Conservation (phyloP, 2,329 filamentous ascomycete genomes). For the Pezizomycotina sp. region DNA sequence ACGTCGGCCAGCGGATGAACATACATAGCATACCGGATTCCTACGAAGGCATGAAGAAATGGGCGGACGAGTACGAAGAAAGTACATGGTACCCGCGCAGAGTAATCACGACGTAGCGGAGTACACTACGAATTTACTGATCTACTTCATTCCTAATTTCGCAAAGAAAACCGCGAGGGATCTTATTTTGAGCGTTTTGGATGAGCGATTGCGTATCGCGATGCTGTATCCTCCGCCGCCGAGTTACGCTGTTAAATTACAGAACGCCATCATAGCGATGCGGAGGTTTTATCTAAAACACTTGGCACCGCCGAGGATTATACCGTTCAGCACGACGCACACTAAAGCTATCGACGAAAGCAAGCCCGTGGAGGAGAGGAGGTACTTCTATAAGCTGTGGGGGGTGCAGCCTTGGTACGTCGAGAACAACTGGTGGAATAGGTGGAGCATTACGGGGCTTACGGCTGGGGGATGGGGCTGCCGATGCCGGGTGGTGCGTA, state of each 20-base stretch:
- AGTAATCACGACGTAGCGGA: slow-evolving; percentile 39
- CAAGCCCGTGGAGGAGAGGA: slow-evolving; percentile 27
- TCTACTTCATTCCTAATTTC: slow-evolving; percentile 38
- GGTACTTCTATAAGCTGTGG: slow-evolving; percentile 38
- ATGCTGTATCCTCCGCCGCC: slow-evolving; percentile 39
- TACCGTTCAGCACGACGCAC: slow-evolving; percentile 39
- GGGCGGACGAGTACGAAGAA: slow-evolving; percentile 43
- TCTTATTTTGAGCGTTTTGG: slow-evolving; percentile 44
- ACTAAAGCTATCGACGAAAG: slow-evolving; percentile 37
- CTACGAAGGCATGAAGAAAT: slow-evolving; percentile 38
- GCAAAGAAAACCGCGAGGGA: slow-evolving; percentile 35
- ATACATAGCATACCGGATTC: slow-evolving; percentile 37
- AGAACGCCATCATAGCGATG: slow-evolving; percentile 16
- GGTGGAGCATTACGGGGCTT: slow-evolving; percentile 44
- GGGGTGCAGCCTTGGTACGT: slow-evolving; percentile 51
- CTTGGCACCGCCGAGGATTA: slow-evolving; percentile 40
- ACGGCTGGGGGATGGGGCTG: slow-evolving; percentile 32
- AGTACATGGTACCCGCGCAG: slow-evolving; percentile 39
- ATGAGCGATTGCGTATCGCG: slow-evolving; percentile 44
- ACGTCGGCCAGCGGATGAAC: slow-evolving; percentile 51
- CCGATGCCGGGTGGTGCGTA: slow-evolving; percentile 35
- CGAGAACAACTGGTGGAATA: slow-evolving; percentile 42
- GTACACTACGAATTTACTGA: slow-evolving; percentile 43
- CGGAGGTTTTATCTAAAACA: slow-evolving; percentile 32
- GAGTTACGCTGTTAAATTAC: slow-evolving; percentile 7